Evolutionary conservation across 164 flowering plant species (phyloP), one percentile per base, ranked within the genome.

Genomic region (Piper longum): DNA sequence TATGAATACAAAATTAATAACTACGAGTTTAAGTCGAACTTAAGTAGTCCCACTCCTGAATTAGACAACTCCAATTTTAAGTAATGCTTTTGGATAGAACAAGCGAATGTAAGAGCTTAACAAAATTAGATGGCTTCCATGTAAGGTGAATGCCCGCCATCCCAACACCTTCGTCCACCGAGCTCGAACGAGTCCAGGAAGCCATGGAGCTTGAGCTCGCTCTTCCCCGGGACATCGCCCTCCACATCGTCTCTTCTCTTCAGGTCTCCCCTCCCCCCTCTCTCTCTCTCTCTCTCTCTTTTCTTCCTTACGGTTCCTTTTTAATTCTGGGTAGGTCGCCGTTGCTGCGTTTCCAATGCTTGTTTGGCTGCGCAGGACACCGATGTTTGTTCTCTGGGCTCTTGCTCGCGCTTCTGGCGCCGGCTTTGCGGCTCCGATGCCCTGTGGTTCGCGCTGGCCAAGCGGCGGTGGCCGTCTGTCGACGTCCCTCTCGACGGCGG

Each of bases 381-480:
- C 56, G 95, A 90, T 71, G 19, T 90, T 14, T 87, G 92, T 61
- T 66, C 86, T 1, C 59, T 90, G 74, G 85, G 87, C 16, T 68
- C 85, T 60, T 87, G 91, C 61, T 84, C 89, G n/a, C 66, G 82
- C 65, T 84, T 79, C 61, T 90, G 92, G 95, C 72, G 80, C 67
- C 74, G 81, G 43, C 52, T 90, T 39, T 90, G 95, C 57, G 75
- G 70, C 56, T 81, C 90, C n/a, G 91, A 90, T 75, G 77, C 59
- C 45, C 44, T 87, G 16, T 90, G 97, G 97, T 67, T 72, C 62
- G 60, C 72, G 57, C 77, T 90, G 44, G 73, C 61, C 59, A 80
- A 58, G 72, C 66, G 76, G 5, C 80, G 97, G 70, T 90, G 97
- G 92, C 85, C 95, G 52, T 65, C 63, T 14, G 65, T 73, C 56